Evolutionary conservation across 2,329 filamentous ascomycete genomes (phyloP).

Genomic region (Simplicillium aogashimaense): DNA sequence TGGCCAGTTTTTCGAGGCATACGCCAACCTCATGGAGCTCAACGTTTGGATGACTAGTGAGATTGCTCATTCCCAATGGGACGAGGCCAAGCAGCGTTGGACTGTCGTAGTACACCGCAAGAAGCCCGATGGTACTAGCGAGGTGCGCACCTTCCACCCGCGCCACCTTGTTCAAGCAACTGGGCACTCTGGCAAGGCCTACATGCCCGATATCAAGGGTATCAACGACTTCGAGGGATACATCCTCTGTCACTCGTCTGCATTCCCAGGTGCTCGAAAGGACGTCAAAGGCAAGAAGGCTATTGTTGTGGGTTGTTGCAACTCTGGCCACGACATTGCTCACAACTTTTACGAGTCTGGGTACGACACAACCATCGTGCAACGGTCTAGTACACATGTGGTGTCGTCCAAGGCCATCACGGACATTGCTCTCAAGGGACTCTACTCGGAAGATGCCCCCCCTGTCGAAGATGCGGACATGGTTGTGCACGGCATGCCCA

Average conservation of each 20-base stretch:
- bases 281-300: conserved; percentile 45
- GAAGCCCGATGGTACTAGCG: conserved; percentile 33
- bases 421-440: conserved; percentile 39
- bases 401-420: conserved; percentile 44
- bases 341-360: conserved; percentile 59
- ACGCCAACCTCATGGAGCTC: conserved; percentile 51
- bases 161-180: conserved; percentile 58
- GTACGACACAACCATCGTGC: conserved; percentile 58
- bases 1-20: conserved; percentile 53
- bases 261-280: conserved; percentile 42
- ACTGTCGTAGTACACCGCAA: conserved; percentile 39
- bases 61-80: conserved; percentile 36
- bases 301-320: conserved; percentile 58
- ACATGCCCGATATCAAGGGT: conserved; percentile 47
- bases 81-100: conserved; percentile 41
- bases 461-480: conserved; percentile 59
- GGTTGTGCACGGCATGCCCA: conserved; percentile 45
- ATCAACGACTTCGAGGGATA: conserved; percentile 47
- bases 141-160: conserved; percentile 47
- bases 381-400: conserved; percentile 56
- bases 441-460: conserved; percentile 42
- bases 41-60: conserved; percentile 52
- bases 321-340: conserved; percentile 59
- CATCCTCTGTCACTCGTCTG: conserved; percentile 51
- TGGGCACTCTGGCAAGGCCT: conserved; percentile 58